phyloP scores from a whole-genome alignment of 2,329 filamentous ascomycete genomes.

The Colletotrichum tropicicola region DNA sequence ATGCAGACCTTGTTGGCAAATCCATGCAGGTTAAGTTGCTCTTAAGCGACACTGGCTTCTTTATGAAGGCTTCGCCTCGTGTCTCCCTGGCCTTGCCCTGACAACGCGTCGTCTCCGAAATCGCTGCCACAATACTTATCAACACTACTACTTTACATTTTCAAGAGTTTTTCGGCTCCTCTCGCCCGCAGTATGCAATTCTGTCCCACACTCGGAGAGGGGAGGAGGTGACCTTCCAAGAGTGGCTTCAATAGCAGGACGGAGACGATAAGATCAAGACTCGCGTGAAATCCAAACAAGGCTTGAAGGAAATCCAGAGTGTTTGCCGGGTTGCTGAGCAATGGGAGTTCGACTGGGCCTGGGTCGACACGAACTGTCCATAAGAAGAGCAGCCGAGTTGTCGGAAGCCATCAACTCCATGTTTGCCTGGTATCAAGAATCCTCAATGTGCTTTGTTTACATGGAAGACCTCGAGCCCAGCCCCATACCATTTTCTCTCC shows the following conservation, averaged over 20 bases:
- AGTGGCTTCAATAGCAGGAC: slow-evolving; percentile 14
- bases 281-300: neutral
- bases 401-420: slow-evolving; percentile 28
- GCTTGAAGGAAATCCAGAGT: slow-evolving; percentile 34
- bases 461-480: slow-evolving; percentile 1
- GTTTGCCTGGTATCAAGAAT: slow-evolving; percentile 26
- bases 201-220: slow-evolving; percentile 41
- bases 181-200: slow-evolving; percentile 40
- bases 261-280: neutral
- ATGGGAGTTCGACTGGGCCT: neutral
- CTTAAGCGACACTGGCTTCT: too few species aligned
- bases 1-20: too few species aligned
- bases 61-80: too few species aligned
- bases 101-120: too few species aligned
- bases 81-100: too few species aligned
- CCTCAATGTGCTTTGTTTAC: slow-evolving; percentile 13
- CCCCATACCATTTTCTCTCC: neutral
- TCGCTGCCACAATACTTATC: neutral
- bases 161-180: slow-evolving; percentile 8
- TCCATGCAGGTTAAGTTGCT: too few species aligned
- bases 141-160: neutral
- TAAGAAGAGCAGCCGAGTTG: slow-evolving; percentile 23
- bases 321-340: slow-evolving; percentile 31
- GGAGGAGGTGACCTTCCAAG: slow-evolving; percentile 38
- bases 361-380: slow-evolving; percentile 32